Conservation (phyloP, 805 yeast species). For the Starmerella sp. region DNA sequence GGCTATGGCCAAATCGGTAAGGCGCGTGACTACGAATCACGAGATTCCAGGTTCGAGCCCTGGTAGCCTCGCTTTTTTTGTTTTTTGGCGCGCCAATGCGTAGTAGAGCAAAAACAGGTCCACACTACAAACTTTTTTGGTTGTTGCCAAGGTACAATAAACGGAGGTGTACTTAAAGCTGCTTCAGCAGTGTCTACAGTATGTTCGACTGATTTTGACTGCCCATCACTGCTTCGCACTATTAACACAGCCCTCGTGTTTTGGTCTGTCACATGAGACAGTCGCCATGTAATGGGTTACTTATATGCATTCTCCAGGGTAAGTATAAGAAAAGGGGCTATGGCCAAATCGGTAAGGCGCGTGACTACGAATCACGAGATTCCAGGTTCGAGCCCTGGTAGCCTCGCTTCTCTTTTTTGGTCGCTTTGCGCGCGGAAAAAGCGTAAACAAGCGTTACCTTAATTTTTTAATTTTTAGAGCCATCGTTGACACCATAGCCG, state of each 20-base stretch:
- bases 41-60: constrained; percentile 25
- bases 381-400: constrained; percentile 25
- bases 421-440: neutral
- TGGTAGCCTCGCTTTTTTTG: constrained; percentile 21
- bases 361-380: constrained; percentile 25
- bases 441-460: neutral
- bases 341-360: constrained; percentile 25
- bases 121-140: too few relatives aligned
- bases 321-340: constrained; percentile 14
- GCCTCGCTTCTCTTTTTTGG: constrained; percentile 17
- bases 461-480: neutral
- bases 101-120: too few relatives aligned
- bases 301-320: neutral
- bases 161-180: too few relatives aligned
- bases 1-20: constrained; percentile 25
- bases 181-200: too few relatives aligned
- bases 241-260: too few relatives aligned
- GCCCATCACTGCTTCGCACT: too few relatives aligned
- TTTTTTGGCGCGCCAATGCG: neutral
- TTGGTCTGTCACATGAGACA: too few relatives aligned
- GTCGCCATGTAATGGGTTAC: too few relatives aligned
- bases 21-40: constrained; percentile 25
- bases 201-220: too few relatives aligned
- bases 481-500: too few relatives aligned
- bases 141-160: too few relatives aligned